Evolutionary conservation across 106 monocot species (phyloP).

Genomic region (Dioscorea alata): DNA sequence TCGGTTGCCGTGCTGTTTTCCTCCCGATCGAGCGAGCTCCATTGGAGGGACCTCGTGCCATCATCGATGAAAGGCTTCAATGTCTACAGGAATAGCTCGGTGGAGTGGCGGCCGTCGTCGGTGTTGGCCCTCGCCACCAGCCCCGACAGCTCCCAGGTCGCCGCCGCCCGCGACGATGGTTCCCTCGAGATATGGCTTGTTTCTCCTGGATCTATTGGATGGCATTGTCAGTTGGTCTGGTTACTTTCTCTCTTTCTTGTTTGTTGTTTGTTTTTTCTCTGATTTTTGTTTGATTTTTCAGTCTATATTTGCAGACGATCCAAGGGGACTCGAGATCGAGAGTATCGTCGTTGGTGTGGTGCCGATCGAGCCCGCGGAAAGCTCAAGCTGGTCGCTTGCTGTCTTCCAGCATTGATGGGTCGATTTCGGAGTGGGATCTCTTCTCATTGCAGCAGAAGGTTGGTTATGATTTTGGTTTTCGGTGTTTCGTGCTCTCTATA

Average conservation of each 20-base stretch:
- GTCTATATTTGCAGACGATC: slow-evolving; percentile 52
- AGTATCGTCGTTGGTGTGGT: slow-evolving; percentile 82
- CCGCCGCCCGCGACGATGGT: slow-evolving; percentile 75
- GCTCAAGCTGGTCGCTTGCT: slow-evolving; percentile 38
- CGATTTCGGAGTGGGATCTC: slow-evolving; percentile 88
- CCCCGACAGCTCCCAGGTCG: slow-evolving; percentile 63
- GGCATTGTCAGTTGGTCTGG: slow-evolving; percentile 82
- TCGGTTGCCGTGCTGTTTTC: too few relatives aligned
- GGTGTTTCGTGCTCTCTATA: too few relatives aligned
- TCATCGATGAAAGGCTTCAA: slow-evolving; percentile 48
- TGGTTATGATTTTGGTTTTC: background rate
- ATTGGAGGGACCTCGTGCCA: too few relatives aligned
- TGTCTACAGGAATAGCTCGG: slow-evolving; percentile 32
- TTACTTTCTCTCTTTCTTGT: background rate
- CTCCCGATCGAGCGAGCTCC: too few relatives aligned
- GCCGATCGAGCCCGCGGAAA: slow-evolving; percentile 9
- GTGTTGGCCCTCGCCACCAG: slow-evolving; percentile 75
- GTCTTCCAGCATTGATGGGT: slow-evolving; percentile 91
- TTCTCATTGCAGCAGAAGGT: slow-evolving; percentile 78
- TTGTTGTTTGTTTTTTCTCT: background rate
- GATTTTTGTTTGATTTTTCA: background rate
- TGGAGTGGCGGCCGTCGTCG: slow-evolving; percentile 77
- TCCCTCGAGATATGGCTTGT: slow-evolving; percentile 90
- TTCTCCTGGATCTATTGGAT: slow-evolving; percentile 87
- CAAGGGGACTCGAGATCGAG: slow-evolving; percentile 60